Evolutionary conservation across 768 basidiomycete genomes (phyloP).

Genomic region (Lactarius hatsudake): DNA sequence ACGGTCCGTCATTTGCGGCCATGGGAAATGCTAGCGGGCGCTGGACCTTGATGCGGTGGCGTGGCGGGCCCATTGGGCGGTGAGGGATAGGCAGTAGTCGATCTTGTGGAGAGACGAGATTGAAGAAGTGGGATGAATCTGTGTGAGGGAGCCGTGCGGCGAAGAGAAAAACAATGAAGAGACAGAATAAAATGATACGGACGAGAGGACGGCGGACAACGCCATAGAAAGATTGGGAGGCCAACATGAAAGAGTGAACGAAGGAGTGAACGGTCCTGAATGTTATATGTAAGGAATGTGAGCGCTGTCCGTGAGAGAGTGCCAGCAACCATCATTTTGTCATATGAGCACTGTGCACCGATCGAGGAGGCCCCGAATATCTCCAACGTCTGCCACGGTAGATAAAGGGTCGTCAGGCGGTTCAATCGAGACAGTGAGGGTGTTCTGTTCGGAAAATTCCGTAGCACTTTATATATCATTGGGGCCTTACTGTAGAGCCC

Average conservation of each 20-base stretch:
- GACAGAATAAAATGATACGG: not conserved
- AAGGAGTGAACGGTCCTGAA: not conserved
- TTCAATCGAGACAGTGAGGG: no score
- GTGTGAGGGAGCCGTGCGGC: not conserved
- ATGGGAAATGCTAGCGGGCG: not conserved
- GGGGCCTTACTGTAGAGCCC: no score
- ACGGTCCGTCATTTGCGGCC: constrained; percentile 28
- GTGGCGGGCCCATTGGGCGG: not conserved
- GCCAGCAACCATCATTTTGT: not conserved
- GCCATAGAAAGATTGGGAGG: not conserved
- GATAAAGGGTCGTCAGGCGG: no score
- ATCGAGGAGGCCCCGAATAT: not conserved
- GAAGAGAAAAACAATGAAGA: constrained; percentile 5
- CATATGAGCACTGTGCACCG: not conserved
- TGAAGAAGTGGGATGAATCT: not conserved
- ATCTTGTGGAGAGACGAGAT: not conserved
- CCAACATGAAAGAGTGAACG: not conserved
- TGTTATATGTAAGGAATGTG: not conserved
- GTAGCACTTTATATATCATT: no score
- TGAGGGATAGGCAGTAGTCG: not conserved
- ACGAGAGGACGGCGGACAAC: constrained; percentile 1
- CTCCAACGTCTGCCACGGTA: not conserved
- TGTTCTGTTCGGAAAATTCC: no score
- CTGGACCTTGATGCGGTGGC: constrained; percentile 6
- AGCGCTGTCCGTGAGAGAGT: no score